Conservation (phyloP, 768 basidiomycete genomes). For the Hydnum rufescens region DNA sequence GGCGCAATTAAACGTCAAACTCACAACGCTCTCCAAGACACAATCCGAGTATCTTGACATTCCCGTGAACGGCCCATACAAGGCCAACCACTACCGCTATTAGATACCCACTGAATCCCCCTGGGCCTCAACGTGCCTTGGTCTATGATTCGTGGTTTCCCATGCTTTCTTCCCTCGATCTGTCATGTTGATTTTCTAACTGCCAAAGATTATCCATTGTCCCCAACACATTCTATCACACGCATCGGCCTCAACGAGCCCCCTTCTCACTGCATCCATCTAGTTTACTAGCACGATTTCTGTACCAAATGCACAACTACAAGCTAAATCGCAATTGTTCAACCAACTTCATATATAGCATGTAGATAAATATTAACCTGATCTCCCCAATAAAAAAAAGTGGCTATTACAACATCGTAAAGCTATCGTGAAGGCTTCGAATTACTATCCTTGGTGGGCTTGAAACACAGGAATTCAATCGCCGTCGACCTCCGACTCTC, state of each 20-base stretch:
- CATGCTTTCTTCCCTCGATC: background rate
- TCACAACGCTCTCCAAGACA: slow-evolving; percentile 48
- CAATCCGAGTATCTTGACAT: slow-evolving; percentile 90
- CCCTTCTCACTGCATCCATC: too few relatives aligned
- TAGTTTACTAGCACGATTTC: too few relatives aligned
- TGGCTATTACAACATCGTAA: background rate
- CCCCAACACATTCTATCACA: background rate
- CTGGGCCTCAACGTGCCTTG: slow-evolving; percentile 8
- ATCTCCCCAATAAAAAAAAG: background rate
- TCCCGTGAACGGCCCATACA: slow-evolving; percentile 63
- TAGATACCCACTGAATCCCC: slow-evolving; percentile 17
- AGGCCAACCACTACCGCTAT: slow-evolving; percentile 50
- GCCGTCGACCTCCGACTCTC: slow-evolving; percentile 81
- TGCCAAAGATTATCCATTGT: too few relatives aligned
- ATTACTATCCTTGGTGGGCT: slow-evolving; percentile 1
- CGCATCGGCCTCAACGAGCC: slow-evolving; percentile 5
- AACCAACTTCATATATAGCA: background rate
- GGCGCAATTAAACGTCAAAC: slow-evolving; percentile 77
- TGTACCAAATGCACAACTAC: too few relatives aligned
- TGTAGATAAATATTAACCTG: background rate
- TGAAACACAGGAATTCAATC: slow-evolving; percentile 87
- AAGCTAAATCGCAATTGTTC: too few relatives aligned
- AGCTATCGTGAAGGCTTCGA: background rate
- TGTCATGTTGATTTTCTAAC: background rate
- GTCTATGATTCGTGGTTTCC: background rate